Evolutionary conservation across 345 rosid species (phyloP).

Genomic region (Geranium brycei): DNA sequence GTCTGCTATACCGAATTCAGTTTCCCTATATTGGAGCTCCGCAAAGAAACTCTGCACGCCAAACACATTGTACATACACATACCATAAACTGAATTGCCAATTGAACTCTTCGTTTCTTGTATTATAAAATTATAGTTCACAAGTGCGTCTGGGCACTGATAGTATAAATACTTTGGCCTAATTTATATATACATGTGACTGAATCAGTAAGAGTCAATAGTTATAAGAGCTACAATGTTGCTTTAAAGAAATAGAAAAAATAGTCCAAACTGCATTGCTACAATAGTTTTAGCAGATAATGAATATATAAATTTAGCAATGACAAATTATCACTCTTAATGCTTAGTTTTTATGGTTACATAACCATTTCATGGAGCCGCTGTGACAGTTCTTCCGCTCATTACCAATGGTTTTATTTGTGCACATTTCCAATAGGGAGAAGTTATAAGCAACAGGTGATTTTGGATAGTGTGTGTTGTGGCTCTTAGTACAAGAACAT

Average conservation of each 20-base stretch:
- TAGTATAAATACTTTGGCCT: not conserved
- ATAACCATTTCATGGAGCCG: no score
- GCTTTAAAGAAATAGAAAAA: not conserved
- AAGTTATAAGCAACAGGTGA: no score
- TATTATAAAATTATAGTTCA: not conserved
- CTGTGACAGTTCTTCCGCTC: no score
- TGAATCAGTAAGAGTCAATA: not conserved
- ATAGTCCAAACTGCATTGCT: not conserved
- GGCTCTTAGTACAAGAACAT: not conserved
- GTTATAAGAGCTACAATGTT: no score
- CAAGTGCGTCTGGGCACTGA: not conserved
- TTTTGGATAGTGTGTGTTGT: no score
- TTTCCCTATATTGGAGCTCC: conserved; percentile 62
- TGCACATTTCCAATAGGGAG: no score
- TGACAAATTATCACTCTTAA: no score
- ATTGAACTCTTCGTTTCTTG: not conserved
- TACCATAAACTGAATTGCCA: conserved; percentile 4
- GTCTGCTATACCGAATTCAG: conserved; percentile 62
- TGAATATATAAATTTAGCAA: no score
- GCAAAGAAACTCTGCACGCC: conserved; percentile 34
- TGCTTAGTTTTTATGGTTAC: no score
- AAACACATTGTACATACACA: not conserved
- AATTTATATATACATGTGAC: not conserved
- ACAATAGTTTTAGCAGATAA: not conserved
- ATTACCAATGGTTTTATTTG: no score